Base-by-base conservation (phyloP, 345 rosid species). In the Raphanus raphanistrum region DNA sequence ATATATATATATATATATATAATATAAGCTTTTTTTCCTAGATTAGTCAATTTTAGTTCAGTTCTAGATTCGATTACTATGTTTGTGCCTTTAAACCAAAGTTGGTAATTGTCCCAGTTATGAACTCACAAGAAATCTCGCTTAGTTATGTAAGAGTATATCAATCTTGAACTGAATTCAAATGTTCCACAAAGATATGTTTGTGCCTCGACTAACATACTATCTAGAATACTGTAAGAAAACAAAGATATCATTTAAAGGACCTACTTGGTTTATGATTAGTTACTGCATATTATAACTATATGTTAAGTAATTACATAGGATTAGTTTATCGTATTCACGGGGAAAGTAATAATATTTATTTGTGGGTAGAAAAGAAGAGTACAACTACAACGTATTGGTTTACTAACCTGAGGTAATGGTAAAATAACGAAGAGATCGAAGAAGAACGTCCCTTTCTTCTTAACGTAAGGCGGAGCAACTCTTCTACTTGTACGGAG, bases 391-490 rank as follows among this genome's bases (percentile, higher is more conserved):
- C 21, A 17, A 10, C 41, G 12, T 11, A 58, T 25, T 71, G 25
- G 69, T 59, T 60, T 1, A 73, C 64, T 78, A 33, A 94, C 97
- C 98, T 95, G 98, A 50, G 96, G 96, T 17, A 92, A 70, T 5
- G 99, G 99, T 38, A 90, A 92, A 76, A 92, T 82, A 41, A 92
- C 93, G 25, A 95, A 90, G 69, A 92, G 89, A 83, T 95, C 99
- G 27, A 92, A 88, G 85, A 90, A 82, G 82, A 95, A 85, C 55
- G 55, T 48, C 3, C 91, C 93, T 76, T 77, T 92, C 80, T 76
- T 88, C 84, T 88, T 85, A 81, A 88, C 69, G 77, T 86, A 88
- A 13, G 79, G 81, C 13, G 84, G 57, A 27, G 89, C 85, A 69
- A 80, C 11, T 10, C 61, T 73, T 72, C 17, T 48, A 48, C 55